Evolutionary conservation across 2,329 filamentous ascomycete genomes (phyloP), one percentile per base, ranked within the genome.

Genomic region (Didymella sp.): DNA sequence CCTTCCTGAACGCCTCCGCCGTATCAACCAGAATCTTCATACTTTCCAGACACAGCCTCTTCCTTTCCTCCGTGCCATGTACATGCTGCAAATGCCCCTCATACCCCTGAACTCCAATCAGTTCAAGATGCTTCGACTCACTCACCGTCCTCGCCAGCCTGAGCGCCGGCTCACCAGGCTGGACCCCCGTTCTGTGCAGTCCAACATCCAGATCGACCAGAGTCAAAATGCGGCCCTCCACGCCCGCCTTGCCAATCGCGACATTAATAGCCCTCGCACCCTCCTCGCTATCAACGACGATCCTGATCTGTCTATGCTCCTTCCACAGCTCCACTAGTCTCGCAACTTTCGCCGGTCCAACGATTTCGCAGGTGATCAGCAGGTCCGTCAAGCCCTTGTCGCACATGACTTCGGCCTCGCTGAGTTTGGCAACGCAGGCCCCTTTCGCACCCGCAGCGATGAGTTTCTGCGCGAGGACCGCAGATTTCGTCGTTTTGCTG

Each of bases 51-150:
- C 81, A 83, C 56, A 74, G 66, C 13, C 43, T 64, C 61, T 74
- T 77, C 21, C 82, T 73, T 56, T 79, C 78, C 7, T 77, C 77
- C 1, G 62, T 58, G 30, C 75, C 73, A 60, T 82, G 81, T 12
- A 84, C 60, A 70, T 84, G 82, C 71, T 84, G 82, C 37, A 83
- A 59, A 68, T 84, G 82, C 1, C 82, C 82, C 63, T 84, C 82
- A 55, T 84, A 84, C 0, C 82, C 82, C 60, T 83, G 81, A 0
- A 83, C 76, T 1, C 82, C 82, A 37, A 83, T 78, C 57, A 84
- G 59, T 8, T 72, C 71, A 43, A 84, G 61, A 55, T 79, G 71
- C 53, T 70, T 66, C 27, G 79, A 60, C 6, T 59, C 61, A 0
- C 53, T 68, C 13, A 84, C 66, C 42, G 78, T 75, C 30, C 58